Evolutionary conservation across 441 rosid genomes (phyloP).

Genomic region (Arabidopsis hybrid): DNA sequence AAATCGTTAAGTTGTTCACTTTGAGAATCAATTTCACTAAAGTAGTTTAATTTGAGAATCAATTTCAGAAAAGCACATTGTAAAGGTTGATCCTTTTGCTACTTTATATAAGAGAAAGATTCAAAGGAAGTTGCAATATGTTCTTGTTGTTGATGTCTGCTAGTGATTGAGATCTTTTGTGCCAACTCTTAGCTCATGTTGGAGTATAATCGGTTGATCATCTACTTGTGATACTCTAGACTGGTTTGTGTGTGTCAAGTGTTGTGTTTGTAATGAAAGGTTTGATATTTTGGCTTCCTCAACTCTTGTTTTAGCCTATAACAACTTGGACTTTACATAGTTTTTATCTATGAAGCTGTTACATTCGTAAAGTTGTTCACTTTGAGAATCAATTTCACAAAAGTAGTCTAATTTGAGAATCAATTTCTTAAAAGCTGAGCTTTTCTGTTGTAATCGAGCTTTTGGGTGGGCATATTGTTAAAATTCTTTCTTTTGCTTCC

Average conservation of each 20-base stretch:
- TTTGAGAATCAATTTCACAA: neutral
- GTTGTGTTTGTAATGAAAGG: constrained; percentile 27
- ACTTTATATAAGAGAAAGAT: neutral
- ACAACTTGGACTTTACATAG: constrained; percentile 8
- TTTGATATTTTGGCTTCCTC: neutral
- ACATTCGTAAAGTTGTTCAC: constrained; percentile 6
- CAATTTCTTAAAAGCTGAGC: neutral
- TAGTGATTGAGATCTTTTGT: neutral
- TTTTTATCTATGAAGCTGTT: neutral
- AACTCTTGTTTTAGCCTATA: constrained; percentile 5
- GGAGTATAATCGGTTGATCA: neutral
- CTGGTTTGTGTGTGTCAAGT: neutral
- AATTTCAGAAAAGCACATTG: neutral
- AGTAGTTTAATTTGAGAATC: neutral
- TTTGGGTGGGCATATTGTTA: neutral
- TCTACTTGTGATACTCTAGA: constrained; percentile 7
- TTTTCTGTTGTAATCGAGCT: neutral
- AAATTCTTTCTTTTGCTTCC: neutral
- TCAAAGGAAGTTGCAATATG: constrained; percentile 6
- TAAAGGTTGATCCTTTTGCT: neutral
- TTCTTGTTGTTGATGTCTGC: constrained; percentile 13
- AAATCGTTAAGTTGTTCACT: constrained; percentile 11
- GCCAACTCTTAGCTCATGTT: neutral
- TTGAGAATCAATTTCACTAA: neutral
- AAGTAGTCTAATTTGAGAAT: neutral